phyloP scores from a whole-genome alignment of 805 yeast genomes.

The Pichia manshurica region DNA sequence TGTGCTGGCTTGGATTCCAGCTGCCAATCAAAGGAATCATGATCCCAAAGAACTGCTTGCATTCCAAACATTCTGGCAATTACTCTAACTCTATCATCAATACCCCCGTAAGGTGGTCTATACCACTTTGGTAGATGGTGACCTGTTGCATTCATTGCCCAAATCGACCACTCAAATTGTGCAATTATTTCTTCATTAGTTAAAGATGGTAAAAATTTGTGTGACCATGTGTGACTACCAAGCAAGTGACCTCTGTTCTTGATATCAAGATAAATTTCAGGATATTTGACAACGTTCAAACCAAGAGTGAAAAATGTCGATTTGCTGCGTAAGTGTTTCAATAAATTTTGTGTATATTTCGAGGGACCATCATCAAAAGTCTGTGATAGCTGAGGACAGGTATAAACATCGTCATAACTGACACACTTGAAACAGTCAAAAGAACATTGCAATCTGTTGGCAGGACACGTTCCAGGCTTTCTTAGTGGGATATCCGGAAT shows the following conservation, averaged over 20 bases:
- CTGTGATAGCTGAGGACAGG: conserved; percentile 74
- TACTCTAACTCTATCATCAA: conserved; percentile 78
- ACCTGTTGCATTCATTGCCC: conserved; percentile 97
- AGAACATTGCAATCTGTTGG: conserved; percentile 55
- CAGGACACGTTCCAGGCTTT: conserved; percentile 54
- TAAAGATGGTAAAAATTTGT: conserved; percentile 72
- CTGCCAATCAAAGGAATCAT: conserved; percentile 89
- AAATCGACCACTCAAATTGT: conserved; percentile 88
- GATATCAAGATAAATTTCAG: conserved; percentile 60
- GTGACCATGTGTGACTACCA: conserved; percentile 93
- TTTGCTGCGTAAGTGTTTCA: conserved; percentile 45
- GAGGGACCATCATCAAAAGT: conserved; percentile 96
- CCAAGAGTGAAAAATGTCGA: conserved; percentile 87
- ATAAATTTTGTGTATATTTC: conserved; percentile 55
- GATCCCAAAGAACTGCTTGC: conserved; percentile 86
- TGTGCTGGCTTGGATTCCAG: conserved; percentile 41
- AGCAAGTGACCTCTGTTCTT: conserved; percentile 64
- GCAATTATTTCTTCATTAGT: conserved; percentile 80
- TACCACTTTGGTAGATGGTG: conserved; percentile 85
- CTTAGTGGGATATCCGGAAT: conserved; percentile 49
- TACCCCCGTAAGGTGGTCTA: conserved; percentile 95
- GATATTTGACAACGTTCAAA: conserved; percentile 67
- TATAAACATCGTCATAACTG: conserved; percentile 64
- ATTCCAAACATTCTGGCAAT: conserved; percentile 81
- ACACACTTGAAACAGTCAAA: conserved; percentile 84